A percentile compares a stretch with the other conserved stretches of the same genome.
phyloP scores from a whole-genome alignment of 805 yeast genomes.

The Torulaspora franciscae region DNA sequence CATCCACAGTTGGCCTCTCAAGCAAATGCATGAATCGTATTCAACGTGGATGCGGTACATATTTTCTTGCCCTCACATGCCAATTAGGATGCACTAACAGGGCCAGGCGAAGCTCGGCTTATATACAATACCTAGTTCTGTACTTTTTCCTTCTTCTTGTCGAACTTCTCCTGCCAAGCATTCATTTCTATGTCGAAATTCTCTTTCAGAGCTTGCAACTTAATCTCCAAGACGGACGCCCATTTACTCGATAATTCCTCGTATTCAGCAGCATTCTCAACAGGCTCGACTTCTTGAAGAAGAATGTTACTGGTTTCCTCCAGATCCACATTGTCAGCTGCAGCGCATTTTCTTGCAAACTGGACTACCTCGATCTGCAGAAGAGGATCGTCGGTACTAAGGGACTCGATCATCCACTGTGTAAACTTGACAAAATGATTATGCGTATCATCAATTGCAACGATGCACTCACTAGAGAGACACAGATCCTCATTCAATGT shows the following conservation, averaged over 20 bases:
- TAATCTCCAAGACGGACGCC: slow-evolving; percentile 22
- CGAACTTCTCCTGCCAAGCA: slow-evolving; percentile 28
- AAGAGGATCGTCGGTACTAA: slow-evolving; percentile 18
- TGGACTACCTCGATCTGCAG: slow-evolving; percentile 30
- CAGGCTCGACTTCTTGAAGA: slow-evolving; percentile 31
- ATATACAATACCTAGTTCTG: not conserved
- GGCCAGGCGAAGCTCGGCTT: not conserved
- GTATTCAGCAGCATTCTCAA: slow-evolving; percentile 25
- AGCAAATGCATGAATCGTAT: too few relatives aligned
- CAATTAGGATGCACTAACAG: too few relatives aligned
- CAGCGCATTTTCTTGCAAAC: slow-evolving; percentile 32
- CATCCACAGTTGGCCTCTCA: too few relatives aligned
- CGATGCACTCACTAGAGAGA: slow-evolving; percentile 22
- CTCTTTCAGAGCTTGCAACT: slow-evolving; percentile 15
- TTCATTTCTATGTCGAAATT: slow-evolving; percentile 18
- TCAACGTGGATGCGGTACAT: too few relatives aligned
- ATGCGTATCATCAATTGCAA: slow-evolving; percentile 28
- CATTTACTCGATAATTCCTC: slow-evolving; percentile 24
- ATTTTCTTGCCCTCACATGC: too few relatives aligned
- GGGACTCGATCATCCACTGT: slow-evolving; percentile 35
- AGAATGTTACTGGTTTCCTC: slow-evolving; percentile 32
- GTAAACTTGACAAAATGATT: slow-evolving; percentile 35
- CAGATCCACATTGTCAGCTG: slow-evolving; percentile 28
- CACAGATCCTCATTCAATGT: slow-evolving; percentile 30
- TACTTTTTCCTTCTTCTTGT: slow-evolving; percentile 15